A percentile compares a stretch with the other conserved stretches of the same genome.
Conservation (phyloP, 306 rosid genomes). For the Senna siamea region DNA sequence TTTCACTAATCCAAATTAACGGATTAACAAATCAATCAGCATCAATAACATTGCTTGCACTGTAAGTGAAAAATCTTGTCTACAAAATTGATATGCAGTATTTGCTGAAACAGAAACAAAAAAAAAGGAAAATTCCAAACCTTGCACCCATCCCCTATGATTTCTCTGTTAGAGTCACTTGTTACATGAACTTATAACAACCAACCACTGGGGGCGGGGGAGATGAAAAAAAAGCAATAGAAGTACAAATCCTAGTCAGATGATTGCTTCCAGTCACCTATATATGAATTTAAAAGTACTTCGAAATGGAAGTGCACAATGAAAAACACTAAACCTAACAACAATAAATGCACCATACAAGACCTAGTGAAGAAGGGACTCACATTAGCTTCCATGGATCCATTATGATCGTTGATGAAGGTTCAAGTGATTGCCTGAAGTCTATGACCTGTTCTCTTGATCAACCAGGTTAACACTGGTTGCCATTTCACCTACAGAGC, state of each 20-base stretch:
- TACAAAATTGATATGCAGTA: neutral
- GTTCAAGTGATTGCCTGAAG: conserved; percentile 12
- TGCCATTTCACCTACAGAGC: conserved; percentile 28
- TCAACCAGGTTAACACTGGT: conserved; percentile 25
- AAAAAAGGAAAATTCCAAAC: neutral
- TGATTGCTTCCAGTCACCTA: conserved; percentile 28
- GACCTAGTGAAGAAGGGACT: conserved; percentile 19
- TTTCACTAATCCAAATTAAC: too few species aligned
- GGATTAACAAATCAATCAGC: neutral
- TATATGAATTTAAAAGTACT: neutral
- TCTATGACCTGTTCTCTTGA: conserved; percentile 29
- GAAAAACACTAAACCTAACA: neutral
- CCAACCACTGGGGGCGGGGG: too few species aligned
- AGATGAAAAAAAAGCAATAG: neutral
- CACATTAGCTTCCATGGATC: conserved; percentile 28
- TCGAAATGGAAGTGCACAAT: conserved; percentile 11
- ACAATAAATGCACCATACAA: neutral
- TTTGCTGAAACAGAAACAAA: neutral
- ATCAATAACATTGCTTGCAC: neutral
- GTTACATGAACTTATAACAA: too few species aligned
- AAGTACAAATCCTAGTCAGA: conserved; percentile 24
- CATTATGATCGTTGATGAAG: conserved; percentile 16
- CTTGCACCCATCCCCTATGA: neutral
- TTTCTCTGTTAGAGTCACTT: too few species aligned
- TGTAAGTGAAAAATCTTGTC: neutral